Base-by-base conservation (phyloP, 495 filamentous ascomycete genomes). In the Saxophila tyrrhenica region DNA sequence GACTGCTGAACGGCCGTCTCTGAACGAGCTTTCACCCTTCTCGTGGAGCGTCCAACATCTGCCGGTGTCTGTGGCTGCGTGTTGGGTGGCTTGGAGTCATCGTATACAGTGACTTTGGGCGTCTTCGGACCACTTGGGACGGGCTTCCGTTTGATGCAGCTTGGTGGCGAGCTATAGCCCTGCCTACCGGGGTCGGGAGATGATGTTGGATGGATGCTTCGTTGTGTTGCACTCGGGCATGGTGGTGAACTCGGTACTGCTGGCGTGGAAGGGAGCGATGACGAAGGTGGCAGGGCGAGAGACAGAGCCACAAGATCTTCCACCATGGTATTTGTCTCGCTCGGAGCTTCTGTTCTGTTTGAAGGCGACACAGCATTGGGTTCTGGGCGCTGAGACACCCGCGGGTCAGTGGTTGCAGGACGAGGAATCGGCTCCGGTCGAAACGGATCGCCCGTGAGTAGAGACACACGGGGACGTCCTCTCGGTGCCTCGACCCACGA, bases 11-110 rank as follows among this genome's bases (percentile, higher is more conserved):
- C 23, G 9, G 44, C 41, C 11, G 47, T 25, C 16, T 59, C 57
- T 2, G 57, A 59, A 1, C 52, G 52, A 2, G 16, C 25, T 9
- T 47, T 55, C 16, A 39, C 39, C 2, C 57, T 44, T 10, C 51
- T 22, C 1, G 57, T 22, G 3, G 46, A 41, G 13, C 38, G 23
- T 13, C 5, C 16, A 15, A 59, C 16, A 25, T 60, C 58, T n/a
- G 58, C 58, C 7, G 58, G 58, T 3, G 52, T 60, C 25, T 56
- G 54, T 11, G 58, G 58, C 22, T 60, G 58, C 0, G 47, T 56
- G 9, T 43, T 5, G 3, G 53, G 16, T 9, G 54, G 48, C 15
- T n/a, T 11, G 16, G 19, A 9, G 23, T 60, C 58, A 29, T 56
- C 32, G 44, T 60, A 60, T n/a, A 60, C 51, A 23, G 19, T 43